Conservation (phyloP, 176 grass and related monocot genomes). For the Dactylis glomerata region DNA sequence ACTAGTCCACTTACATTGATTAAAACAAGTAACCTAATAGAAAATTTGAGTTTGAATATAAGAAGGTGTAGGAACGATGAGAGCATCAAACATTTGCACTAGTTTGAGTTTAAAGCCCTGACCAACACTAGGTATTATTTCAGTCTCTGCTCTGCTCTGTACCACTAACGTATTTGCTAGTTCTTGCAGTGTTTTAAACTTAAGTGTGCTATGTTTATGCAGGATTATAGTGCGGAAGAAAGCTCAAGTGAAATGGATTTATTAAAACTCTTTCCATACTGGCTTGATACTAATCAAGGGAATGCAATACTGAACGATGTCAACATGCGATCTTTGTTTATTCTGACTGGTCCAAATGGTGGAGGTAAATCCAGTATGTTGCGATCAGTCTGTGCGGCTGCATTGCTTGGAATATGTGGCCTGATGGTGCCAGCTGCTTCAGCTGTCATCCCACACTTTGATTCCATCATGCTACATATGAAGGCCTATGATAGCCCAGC, state of each 20-base stretch:
- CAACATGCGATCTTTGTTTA: conserved; percentile 68
- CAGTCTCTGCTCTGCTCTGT: background rate
- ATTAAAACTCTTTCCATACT: conserved; percentile 73
- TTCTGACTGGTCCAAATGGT: conserved; percentile 97
- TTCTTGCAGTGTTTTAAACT: conserved; percentile 14
- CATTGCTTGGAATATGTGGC: conserved; percentile 93
- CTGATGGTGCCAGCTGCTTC: conserved; percentile 94
- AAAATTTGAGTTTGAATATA: background rate
- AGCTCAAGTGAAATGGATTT: conserved; percentile 62
- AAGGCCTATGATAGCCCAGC: conserved; percentile 93
- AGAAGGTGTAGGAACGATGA: background rate
- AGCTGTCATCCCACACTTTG: conserved; percentile 74
- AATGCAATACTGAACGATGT: conserved; percentile 87
- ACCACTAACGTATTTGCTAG: background rate
- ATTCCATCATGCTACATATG: conserved; percentile 95
- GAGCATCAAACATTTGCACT: conserved; percentile 5
- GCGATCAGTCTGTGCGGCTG: conserved; percentile 86
- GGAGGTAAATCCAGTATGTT: conserved; percentile 97
- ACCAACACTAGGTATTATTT: background rate
- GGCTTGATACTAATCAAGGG: conserved; percentile 79
- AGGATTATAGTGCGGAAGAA: conserved; percentile 41
- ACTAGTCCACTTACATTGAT: background rate
- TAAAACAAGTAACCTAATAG: background rate
- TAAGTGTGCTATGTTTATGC: conserved; percentile 28
- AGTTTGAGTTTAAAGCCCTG: conserved; percentile 2